Evolutionary conservation across 176 grass and related monocot genomes (phyloP).

Genomic region (Melocanna baccifera): DNA sequence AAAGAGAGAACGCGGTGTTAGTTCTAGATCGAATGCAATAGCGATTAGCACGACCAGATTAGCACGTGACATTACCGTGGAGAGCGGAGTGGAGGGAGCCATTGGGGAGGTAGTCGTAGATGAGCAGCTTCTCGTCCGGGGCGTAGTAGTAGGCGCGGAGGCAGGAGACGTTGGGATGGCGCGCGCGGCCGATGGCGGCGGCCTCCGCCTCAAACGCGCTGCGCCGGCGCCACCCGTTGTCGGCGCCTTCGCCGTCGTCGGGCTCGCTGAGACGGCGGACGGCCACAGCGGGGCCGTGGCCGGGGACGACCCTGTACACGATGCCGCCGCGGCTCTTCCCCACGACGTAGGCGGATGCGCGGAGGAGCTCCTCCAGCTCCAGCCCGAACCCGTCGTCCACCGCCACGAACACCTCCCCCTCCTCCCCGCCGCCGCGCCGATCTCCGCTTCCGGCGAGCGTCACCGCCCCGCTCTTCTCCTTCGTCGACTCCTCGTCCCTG

Average conservation of each 20-base stretch:
- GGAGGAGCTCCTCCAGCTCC: conserved; percentile 94
- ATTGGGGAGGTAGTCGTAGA: conserved; percentile 92
- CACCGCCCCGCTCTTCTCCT: conserved; percentile 42
- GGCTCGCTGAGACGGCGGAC: conserved; percentile 89
- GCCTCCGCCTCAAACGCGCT: conserved; percentile 82
- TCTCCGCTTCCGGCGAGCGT: conserved; percentile 51
- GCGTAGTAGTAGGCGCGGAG: conserved; percentile 97
- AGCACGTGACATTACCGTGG: conserved; percentile 44
- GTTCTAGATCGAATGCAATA: not conserved
- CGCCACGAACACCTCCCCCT: conserved; percentile 74
- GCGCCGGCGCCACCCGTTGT: conserved; percentile 58
- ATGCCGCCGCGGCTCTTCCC: conserved; percentile 91
- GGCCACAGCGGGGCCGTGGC: conserved; percentile 50
- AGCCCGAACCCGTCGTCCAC: conserved; percentile 84
- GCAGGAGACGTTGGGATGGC: conserved; percentile 77
- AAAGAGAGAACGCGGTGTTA: not conserved
- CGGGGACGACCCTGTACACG: conserved; percentile 80
- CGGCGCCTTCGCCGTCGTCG: conserved; percentile 49
- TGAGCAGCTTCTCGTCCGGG: conserved; percentile 94
- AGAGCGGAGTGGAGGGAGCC: conserved; percentile 88
- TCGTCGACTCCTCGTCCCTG: conserved; percentile 33
- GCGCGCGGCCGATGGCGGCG: conserved; percentile 60
- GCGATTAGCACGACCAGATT: not conserved
- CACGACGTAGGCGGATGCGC: conserved; percentile 83
- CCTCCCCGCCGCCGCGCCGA: conserved; percentile 49